Base-by-base conservation (phyloP, 805 yeast species). In the Isabelozyma rhagii region DNA sequence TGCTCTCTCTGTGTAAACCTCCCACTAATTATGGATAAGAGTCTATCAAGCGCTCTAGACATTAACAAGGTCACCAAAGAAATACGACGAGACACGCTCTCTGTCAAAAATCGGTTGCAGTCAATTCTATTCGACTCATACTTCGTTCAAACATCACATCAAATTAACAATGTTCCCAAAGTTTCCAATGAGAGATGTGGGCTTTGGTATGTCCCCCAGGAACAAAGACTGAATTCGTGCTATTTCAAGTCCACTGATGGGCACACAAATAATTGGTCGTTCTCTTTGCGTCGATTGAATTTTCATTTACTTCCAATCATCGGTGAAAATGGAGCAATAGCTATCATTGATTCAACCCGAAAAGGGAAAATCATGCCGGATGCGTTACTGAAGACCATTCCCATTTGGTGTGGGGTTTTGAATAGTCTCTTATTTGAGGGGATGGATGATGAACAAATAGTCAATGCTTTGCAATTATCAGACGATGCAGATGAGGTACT, bases 241-340 rank as follows among this genome's bases (percentile, higher is more conserved):
- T 90, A 91, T 60, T 91, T 91, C 70, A 91, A 91, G 60, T 87
- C 96, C 25, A 91, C 97, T 0, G 97, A 91, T 67, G 97, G 97
- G 0, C 97, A 91, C 59, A 83, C 82, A 0, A 78, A 79, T 48
- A 84, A 88, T 55, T 91, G 97, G 97, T 76, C 78, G 31, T 90
- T 91, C 58, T 84, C 89, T 34, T 65, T 81, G 14, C 72, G 96
- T 45, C 68, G 97, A 43, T 68, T 90, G 39, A 91, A 91, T 64
- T 69, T 88, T 50, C 96, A 90, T 60, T 62, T 91, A 3, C 59
- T 90, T 2, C 80, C 81, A 0, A 44, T 79, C 0, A 59, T 89
- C 0, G 57, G 57, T 0, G 48, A 63, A 2, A 41, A 69, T 36
- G 60, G 68, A 9, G 91, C 91, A 0, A 54, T 81, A 0, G 68